Conservation (phyloP, 2,329 filamentous ascomycete species). For the Elsinoe arachidis region DNA sequence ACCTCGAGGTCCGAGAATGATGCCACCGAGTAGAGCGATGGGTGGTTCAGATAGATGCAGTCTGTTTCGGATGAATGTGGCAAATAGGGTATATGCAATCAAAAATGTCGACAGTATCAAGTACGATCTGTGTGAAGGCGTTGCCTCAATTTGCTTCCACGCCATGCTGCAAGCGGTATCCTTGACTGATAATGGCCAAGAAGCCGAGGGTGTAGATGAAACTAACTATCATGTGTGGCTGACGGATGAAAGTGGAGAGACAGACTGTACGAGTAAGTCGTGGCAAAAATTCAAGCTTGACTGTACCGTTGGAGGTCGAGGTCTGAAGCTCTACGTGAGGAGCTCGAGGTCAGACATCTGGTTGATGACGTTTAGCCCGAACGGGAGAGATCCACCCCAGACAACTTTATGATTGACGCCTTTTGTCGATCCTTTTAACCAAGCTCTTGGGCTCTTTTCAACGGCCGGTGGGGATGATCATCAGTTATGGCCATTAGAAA, state of each 20-base stretch:
- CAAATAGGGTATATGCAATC: constrained; percentile 39
- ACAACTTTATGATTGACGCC: background rate
- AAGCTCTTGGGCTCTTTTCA: constrained; percentile 1
- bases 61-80: constrained; percentile 38
- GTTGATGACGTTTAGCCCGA: constrained; percentile 3
- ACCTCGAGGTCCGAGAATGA: constrained; percentile 35
- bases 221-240: background rate
- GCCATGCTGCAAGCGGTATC: constrained; percentile 20
- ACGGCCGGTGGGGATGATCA: background rate
- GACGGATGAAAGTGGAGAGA: constrained; percentile 2
- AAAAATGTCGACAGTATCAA: constrained; percentile 38
- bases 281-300: background rate
- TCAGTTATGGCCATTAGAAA: background rate
- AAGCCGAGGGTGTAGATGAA: background rate
- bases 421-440: constrained; percentile 9
- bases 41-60: constrained; percentile 43
- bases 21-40: constrained; percentile 38
- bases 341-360: background rate
- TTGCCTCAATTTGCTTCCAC: constrained; percentile 40
- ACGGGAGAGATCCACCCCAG: background rate
- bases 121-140: constrained; percentile 39
- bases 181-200: background rate
- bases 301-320: background rate
- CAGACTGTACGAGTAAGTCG: background rate
- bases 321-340: background rate